Conservation (phyloP, 345 rosid species). For the Bretschneidera sinensis region DNA sequence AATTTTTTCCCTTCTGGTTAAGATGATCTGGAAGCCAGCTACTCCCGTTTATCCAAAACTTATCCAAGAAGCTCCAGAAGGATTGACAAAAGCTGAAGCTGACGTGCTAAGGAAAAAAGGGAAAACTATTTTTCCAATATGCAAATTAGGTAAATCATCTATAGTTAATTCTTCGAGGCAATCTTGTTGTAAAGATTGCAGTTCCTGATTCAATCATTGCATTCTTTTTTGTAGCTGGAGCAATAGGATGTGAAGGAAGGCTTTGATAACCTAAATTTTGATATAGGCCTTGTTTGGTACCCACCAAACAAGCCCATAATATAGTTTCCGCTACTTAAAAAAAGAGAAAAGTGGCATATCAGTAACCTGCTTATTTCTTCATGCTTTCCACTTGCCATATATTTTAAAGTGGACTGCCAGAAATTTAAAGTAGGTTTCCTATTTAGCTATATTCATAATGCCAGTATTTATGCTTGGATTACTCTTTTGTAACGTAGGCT, state of each 20-base stretch:
- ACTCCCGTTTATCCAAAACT: slow-evolving; percentile 96
- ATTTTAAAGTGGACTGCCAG: not conserved
- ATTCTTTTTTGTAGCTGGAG: no score
- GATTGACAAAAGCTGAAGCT: slow-evolving; percentile 74
- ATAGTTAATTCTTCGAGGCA: not conserved
- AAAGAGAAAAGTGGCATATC: no score
- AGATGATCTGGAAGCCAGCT: slow-evolving; percentile 97
- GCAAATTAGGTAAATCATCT: slow-evolving; percentile 63
- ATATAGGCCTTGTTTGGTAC: no score
- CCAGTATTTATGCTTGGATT: not conserved
- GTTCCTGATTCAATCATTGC: no score
- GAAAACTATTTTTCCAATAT: slow-evolving; percentile 65
- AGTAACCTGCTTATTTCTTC: not conserved
- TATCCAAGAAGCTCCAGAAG: slow-evolving; percentile 85
- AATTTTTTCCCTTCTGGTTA: not conserved
- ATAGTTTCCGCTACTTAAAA: no score
- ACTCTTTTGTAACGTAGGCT: not conserved
- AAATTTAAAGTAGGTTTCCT: not conserved
- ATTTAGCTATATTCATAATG: not conserved
- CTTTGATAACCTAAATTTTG: no score
- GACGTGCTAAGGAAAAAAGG: slow-evolving; percentile 57
- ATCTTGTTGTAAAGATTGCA: not conserved
- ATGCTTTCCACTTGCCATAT: not conserved
- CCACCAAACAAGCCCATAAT: no score
- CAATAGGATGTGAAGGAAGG: not conserved